Base-by-base conservation (phyloP, 176 grass and related monocot genomes). In the Zizania latifolia region DNA sequence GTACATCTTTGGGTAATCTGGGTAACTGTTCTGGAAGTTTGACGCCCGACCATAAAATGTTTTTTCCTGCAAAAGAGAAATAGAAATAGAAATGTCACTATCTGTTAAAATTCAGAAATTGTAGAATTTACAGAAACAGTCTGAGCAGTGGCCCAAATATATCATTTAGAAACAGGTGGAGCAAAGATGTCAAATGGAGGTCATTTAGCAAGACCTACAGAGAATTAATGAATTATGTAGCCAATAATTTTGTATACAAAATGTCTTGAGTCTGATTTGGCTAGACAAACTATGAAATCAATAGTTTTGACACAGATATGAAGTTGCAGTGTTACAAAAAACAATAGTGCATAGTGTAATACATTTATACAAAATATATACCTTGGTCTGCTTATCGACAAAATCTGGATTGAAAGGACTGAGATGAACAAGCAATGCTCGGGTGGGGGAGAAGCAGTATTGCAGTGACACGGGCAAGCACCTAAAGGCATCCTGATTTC, bases 41-140 rank as follows among this genome's bases (percentile, higher is more conserved):
- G 22, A 40, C 34, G 21, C 23, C 38, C 23, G 12, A 24, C 56
- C 12, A 19, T 19, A 24, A 15, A 28, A 8, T 10, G 4, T 11
- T 28, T 22, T 53, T 30, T 61, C 45, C 83, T 85, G 70, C 75
- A 32, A 58, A 59, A 74, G 16, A 66, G 33, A 19, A 5, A 73
- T 7, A 37, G 16, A 50, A 26, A 15, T 28, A 19, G 23, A 37
- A 60, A 3, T 6, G 23, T 41, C 8, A 34, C 7, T 2, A 12
- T 7, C 43, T 24, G 37, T 35, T 32, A 27, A 30, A 28, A 44
- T 28, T 43, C 33, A 27, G 2, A 0, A 9, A 26, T 50, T 56
- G 1, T 1, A 1, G 2, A 50, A 26, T 54, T 58, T 8, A 41
- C 23, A 71, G 26, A n/a, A 16, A 9, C 19, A 46, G 34, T 21